Conservation (phyloP, 2,329 filamentous ascomycete genomes). For the Alternaria angustiovoidea region DNA sequence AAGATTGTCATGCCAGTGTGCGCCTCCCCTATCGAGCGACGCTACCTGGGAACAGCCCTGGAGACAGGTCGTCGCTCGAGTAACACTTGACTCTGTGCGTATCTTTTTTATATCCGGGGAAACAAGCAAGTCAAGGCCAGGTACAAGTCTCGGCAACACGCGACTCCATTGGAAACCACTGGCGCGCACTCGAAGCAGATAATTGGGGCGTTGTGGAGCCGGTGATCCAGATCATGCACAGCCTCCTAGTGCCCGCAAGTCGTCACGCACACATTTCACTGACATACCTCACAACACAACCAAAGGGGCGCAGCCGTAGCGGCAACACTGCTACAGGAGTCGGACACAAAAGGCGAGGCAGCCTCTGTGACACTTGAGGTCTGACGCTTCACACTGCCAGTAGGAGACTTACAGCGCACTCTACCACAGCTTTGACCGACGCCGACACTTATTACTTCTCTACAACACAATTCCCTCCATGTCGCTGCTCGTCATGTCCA, state of each 20-base stretch:
- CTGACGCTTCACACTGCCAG: neutral
- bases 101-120: neutral
- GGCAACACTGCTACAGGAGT: slow-evolving; percentile 10
- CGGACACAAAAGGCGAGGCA: slow-evolving; percentile 15
- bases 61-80: neutral
- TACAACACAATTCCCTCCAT: slow-evolving; percentile 20
- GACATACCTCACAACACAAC: slow-evolving; percentile 9
- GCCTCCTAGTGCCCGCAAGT: slow-evolving; percentile 18
- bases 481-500: slow-evolving; percentile 40
- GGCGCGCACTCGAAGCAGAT: slow-evolving; percentile 7
- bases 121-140: slow-evolving; percentile 20
- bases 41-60: neutral
- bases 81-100: neutral
- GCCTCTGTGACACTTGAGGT: slow-evolving; percentile 10
- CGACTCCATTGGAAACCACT: slow-evolving; percentile 27
- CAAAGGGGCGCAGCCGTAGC: slow-evolving; percentile 23
- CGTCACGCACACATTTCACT: slow-evolving; percentile 14
- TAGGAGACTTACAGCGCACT: slow-evolving; percentile 1
- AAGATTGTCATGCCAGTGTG: neutral
- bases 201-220: slow-evolving; percentile 16
- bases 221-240: slow-evolving; percentile 23
- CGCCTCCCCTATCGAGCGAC: neutral
- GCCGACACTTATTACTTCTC: neutral
- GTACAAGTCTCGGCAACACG: neutral
- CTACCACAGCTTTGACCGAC: slow-evolving; percentile 9